phyloP scores from a whole-genome alignment of 257 asterid genomes.

The Solanum clarkiae region DNA sequence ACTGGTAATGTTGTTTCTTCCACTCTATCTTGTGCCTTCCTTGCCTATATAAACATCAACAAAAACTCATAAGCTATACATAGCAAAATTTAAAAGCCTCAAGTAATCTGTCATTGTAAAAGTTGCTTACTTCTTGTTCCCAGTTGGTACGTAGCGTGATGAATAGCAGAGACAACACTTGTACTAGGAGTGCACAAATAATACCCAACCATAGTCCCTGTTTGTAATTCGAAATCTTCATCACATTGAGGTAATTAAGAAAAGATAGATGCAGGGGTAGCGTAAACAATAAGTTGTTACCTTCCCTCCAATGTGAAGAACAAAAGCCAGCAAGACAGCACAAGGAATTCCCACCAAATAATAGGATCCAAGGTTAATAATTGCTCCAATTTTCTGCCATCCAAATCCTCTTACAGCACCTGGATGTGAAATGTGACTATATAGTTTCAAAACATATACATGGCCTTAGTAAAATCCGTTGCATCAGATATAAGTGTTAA shows the following conservation, averaged over 20 bases:
- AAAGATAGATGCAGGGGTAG: background rate
- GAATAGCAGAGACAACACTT: slow-evolving; percentile 33
- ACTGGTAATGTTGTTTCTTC: background rate
- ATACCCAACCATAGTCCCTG: slow-evolving; percentile 85
- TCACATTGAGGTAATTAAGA: background rate
- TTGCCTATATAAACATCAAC: background rate
- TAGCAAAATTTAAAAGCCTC: background rate
- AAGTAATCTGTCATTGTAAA: background rate
- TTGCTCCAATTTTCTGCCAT: slow-evolving; percentile 76
- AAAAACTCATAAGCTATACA: background rate
- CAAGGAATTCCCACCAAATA: slow-evolving; percentile 69
- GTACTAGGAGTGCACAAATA: slow-evolving; percentile 46
- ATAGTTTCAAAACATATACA: background rate
- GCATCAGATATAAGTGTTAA: background rate
- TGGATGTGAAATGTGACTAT: background rate
- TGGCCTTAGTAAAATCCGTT: background rate
- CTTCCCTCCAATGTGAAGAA: slow-evolving; percentile 56
- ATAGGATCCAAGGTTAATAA: slow-evolving; percentile 76
- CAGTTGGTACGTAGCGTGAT: slow-evolving; percentile 39
- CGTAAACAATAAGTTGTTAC: slow-evolving; percentile 9
- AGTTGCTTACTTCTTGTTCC: slow-evolving; percentile 47
- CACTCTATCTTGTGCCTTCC: background rate
- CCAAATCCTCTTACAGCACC: slow-evolving; percentile 81
- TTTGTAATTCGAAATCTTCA: background rate
- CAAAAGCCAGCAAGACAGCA: slow-evolving; percentile 54